phyloP scores from a whole-genome alignment of 495 filamentous ascomycete species.

The Penicillium paradoxum region DNA sequence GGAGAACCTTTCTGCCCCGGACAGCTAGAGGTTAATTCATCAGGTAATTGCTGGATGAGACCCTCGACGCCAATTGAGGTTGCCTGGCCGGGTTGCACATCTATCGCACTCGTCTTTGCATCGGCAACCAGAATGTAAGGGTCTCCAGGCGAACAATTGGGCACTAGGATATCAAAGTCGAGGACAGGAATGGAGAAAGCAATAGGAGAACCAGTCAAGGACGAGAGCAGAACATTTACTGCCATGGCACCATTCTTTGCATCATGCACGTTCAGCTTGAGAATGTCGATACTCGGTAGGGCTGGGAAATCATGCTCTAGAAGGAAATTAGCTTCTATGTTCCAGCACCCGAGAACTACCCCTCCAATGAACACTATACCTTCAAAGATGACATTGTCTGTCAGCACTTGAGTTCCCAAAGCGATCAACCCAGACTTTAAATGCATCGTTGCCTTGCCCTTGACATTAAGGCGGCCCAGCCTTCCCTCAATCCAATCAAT shows the following conservation, averaged over 20 bases:
- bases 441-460: constrained; percentile 62
- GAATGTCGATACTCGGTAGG: constrained; percentile 73
- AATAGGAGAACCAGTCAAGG: constrained; percentile 71
- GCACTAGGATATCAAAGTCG: constrained; percentile 76
- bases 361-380: constrained; percentile 60
- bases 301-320: constrained; percentile 62
- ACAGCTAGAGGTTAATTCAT: constrained; percentile 62
- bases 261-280: constrained; percentile 70
- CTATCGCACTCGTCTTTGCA: constrained; percentile 60
- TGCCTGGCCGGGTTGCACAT: constrained; percentile 58
- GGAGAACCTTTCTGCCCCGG: constrained; percentile 73
- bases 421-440: constrained; percentile 73
- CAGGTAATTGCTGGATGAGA: constrained; percentile 63
- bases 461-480: constrained; percentile 59
- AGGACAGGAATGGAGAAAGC: constrained; percentile 69
- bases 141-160: constrained; percentile 61
- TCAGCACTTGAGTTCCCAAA: constrained; percentile 67
- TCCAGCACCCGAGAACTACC: not conserved
- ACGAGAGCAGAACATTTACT: constrained; percentile 65
- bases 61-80: constrained; percentile 65
- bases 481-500: constrained; percentile 83
- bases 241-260: constrained; percentile 59
- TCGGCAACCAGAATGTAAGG: constrained; percentile 67
- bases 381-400: constrained; percentile 69
- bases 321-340: constrained; percentile 12